Evolutionary conservation across 2,329 filamentous ascomycete genomes (phyloP), one percentile per base, ranked within the genome.

Genomic region (Dothiorella sarmentorum): DNA sequence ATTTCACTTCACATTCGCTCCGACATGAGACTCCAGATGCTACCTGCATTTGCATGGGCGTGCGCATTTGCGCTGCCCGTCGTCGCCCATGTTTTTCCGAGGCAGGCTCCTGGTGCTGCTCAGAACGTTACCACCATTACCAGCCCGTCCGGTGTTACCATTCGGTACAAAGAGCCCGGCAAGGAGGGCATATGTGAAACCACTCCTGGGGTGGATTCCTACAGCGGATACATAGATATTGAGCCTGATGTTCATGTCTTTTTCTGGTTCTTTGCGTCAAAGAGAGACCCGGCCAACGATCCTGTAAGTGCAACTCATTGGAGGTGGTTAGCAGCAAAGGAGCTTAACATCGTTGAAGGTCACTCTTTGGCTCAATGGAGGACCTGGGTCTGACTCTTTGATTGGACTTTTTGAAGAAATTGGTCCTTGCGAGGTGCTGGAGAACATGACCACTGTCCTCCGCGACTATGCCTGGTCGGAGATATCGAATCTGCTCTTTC

Each of bases 251-350:
- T 68, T 17, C 69, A 74, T 51, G 71, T 74, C 67, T 74, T 73
- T 60, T 76, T 77, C 61, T 76, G 75, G 74, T 78, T 78, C 62
- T 80, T 80, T 55, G 77, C 79, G 63, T 71, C 76, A 7, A 71
- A 77, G 17, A 73, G 78, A 44, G 73, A 78, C 60, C 77, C 75
- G 0, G 68, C 79, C 27, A 79, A 76, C 59, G 77, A 79, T 67
- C 79, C 77, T 0, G 79, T 77, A 3, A 72, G 73, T 79, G 0
- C 79, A n/a, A n/a, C n/a, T n/a, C n/a, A n/a, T n/a, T n/a, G n/a
- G n/a, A n/a, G n/a, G n/a, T n/a, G n/a, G n/a, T n/a, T n/a, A n/a
- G n/a, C n/a, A n/a, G n/a, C n/a, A n/a, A n/a, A n/a, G n/a, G n/a
- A n/a, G n/a, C n/a, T n/a, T n/a, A n/a, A n/a, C n/a, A n/a, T 13